A percentile compares a stretch with the other conserved stretches of the same genome.
Evolutionary conservation across 2,329 filamentous ascomycete species (phyloP).

Genomic region (Fusarium sp.): DNA sequence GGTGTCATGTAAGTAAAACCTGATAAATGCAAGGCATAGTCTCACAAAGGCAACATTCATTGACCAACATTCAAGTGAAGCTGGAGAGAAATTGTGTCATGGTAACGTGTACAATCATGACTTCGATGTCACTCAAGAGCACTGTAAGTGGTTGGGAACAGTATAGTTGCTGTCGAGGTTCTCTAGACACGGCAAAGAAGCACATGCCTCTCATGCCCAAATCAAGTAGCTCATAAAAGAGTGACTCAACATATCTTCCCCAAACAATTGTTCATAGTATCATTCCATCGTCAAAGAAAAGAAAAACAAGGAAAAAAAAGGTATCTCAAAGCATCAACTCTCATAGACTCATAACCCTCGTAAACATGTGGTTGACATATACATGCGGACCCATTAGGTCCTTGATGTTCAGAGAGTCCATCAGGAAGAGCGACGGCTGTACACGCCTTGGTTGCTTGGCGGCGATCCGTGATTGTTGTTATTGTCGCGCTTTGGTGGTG

Average conservation of each 20-base stretch:
- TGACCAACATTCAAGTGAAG: neutral
- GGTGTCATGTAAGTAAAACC: neutral
- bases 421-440: slow-evolving; percentile 10
- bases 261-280: neutral
- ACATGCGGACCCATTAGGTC: slow-evolving; percentile 6
- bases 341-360: slow-evolving; percentile 34
- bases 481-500: slow-evolving; percentile 27
- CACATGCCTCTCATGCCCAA: neutral
- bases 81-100: neutral
- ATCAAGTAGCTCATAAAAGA: slow-evolving; percentile 12
- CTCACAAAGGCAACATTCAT: neutral
- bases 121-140: neutral
- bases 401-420: neutral
- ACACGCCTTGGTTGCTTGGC: slow-evolving; percentile 28
- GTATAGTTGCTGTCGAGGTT: neutral
- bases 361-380: slow-evolving; percentile 39
- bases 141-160: neutral
- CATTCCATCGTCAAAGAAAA: neutral
- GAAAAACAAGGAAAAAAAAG: slow-evolving; percentile 4
- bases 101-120: neutral
- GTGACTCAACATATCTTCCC: slow-evolving; percentile 3
- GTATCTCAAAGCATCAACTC: slow-evolving; percentile 29
- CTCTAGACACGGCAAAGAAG: neutral
- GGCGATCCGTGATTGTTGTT: slow-evolving; percentile 19
- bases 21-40: neutral